Evolutionary conservation across 1,284 basidiomycete genomes (phyloP), one percentile per base, ranked within the genome.

Genomic region (Apiotrichum brassicae): DNA sequence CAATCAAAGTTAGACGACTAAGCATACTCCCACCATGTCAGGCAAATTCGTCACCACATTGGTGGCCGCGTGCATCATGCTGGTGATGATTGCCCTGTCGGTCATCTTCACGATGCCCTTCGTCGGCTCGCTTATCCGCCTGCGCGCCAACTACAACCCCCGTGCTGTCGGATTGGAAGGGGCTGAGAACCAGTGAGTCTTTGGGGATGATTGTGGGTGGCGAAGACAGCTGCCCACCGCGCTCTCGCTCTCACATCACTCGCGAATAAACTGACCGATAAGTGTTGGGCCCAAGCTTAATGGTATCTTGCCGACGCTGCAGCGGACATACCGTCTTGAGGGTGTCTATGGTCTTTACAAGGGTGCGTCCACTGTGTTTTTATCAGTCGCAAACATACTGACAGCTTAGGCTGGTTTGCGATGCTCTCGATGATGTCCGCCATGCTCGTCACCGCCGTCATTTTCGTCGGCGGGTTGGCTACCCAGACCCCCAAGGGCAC

Each of bases 291-390:
- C 73, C 1, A 71, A 68, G 6, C 61, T 76, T 16, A 64, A 61
- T 12, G 67, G 65, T 6, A 49, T 75, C 7, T 45, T 67, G 28
- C 66, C 75, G 14, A 92, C 91, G 81, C 67, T 89, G 58, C 67
- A 63, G 52, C 79, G 89, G 39, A 86, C 87, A 2, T 83, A 84
- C 65, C 78, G 77, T 48, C 78, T 92, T 14, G 90, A 93, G 82
- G 86, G 89, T 20, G 83, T 79, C 78, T 69, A 77, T 45, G 89
- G 89, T 18, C 69, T 92, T 35, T 91, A 86, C 78, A 93, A 91
- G 71, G 89, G 89, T 87, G 65, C 46, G 85, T 37, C 40, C 16
- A 28, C 20, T 25, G 20, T 12, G 8, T 14, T 23, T 28, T 8
- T 25, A 7, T 25, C 38, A n/a, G 16, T 26, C 14, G 48, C 18